Percentiles rank a stretch among this genome's conserved stretches.
phyloP scores from a whole-genome alignment of 2,329 filamentous ascomycete genomes.

The Venturia pyrina region DNA sequence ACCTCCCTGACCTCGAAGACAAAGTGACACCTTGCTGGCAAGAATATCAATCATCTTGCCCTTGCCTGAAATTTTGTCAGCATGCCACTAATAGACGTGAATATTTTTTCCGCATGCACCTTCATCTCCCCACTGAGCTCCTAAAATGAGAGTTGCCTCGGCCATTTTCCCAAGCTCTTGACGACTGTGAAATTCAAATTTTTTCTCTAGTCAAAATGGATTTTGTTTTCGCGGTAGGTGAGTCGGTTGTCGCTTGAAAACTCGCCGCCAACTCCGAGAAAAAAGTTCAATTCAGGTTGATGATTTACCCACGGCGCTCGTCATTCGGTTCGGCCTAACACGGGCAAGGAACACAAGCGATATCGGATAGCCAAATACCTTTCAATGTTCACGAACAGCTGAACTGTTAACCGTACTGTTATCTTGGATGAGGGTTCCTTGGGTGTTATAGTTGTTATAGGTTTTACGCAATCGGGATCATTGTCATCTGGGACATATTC shows the following conservation, averaged over 20 bases:
- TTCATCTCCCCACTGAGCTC: constrained; percentile 52
- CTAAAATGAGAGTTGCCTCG: constrained; percentile 46
- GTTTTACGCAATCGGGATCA: too few species aligned
- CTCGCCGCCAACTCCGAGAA: neutral
- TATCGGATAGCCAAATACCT: neutral
- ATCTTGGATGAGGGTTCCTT: neutral
- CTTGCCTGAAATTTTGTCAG: constrained; percentile 26
- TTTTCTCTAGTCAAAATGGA: neutral
- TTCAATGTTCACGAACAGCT: neutral
- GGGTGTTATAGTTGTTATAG: neutral
- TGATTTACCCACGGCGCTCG: neutral
- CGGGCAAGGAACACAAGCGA: neutral
- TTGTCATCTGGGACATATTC: neutral
- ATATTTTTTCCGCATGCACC: constrained; percentile 18
- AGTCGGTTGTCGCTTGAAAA: neutral
- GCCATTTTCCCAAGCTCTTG: constrained; percentile 9
- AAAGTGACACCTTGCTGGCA: constrained; percentile 21
- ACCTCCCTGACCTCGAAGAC: constrained; percentile 4
- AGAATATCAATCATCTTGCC: constrained; percentile 52
- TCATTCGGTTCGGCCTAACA: neutral
- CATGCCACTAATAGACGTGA: neutral
- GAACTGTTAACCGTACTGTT: neutral
- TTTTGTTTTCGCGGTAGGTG: neutral
- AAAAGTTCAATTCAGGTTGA: neutral
- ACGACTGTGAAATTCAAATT: neutral